Conservation (phyloP, 495 filamentous ascomycete species). For the Lophiostoma macrostomum region DNA sequence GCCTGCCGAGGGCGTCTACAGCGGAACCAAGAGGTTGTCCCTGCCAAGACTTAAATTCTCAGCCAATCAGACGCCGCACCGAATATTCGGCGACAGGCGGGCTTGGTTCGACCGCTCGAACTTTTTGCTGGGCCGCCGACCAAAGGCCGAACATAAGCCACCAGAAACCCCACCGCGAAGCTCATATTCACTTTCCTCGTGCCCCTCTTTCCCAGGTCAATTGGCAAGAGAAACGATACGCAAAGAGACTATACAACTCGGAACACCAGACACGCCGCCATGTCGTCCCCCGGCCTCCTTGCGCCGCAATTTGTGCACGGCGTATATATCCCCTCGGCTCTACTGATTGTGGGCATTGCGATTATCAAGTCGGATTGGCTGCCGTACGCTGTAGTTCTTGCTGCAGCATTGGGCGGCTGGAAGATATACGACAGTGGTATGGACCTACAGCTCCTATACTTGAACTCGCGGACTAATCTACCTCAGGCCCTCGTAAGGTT, state of each 20-base stretch:
- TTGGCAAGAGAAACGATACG: neutral
- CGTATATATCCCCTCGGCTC: conserved; percentile 79
- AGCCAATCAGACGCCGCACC: conserved; percentile 13
- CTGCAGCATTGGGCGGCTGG: conserved; percentile 57
- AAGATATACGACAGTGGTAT: conserved; percentile 63
- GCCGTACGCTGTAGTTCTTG: conserved; percentile 64
- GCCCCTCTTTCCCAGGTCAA: too few species aligned
- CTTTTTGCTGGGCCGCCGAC: conserved; percentile 7
- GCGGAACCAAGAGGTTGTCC: conserved; percentile 1
- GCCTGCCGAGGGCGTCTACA: neutral
- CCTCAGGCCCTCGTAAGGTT: conserved; percentile 67
- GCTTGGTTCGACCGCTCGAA: neutral
- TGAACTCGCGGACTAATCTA: conserved; percentile 23
- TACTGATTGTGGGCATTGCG: conserved; percentile 70
- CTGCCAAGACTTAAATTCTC: conserved; percentile 20
- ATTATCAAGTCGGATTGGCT: conserved; percentile 78
- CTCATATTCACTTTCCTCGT: too few species aligned
- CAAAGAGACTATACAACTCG: neutral
- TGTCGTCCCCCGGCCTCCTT: conserved; percentile 16
- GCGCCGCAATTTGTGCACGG: conserved; percentile 62
- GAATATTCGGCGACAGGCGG: neutral
- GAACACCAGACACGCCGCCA: neutral
- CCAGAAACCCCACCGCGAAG: neutral
- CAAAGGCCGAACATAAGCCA: neutral
- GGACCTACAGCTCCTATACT: conserved; percentile 31